Percentiles rank a stretch among this genome's conserved stretches.
Conservation (phyloP, 331 rosid genomes). For the Malus hybrid region DNA sequence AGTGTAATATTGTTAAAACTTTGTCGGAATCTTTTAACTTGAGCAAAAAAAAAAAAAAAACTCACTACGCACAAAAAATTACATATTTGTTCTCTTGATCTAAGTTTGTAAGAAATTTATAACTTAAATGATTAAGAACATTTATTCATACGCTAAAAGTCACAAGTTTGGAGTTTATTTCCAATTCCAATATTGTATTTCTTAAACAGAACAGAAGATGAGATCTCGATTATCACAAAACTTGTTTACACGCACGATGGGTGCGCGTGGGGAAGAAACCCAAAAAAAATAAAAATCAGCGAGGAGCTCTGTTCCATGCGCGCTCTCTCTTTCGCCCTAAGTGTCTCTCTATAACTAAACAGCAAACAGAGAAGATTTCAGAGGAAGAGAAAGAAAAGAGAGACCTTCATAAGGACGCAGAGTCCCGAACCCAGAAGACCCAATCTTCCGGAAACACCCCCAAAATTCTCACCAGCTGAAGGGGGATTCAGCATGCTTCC, state of each 20-base stretch:
- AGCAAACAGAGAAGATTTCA: conserved; percentile 22
- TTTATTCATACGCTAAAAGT: too few species aligned
- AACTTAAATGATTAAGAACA: too few species aligned
- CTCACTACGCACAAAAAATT: too few species aligned
- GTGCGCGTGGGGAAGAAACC: conserved; percentile 14
- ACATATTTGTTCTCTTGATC: too few species aligned
- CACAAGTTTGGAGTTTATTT: too few species aligned
- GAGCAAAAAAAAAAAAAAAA: too few species aligned
- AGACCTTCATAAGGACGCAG: neutral
- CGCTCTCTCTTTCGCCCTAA: conserved; percentile 38
- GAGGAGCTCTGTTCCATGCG: conserved; percentile 16
- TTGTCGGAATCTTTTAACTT: too few species aligned
- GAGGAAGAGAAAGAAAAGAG: conserved; percentile 14
- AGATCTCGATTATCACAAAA: neutral
- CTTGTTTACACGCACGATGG: neutral
- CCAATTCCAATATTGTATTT: too few species aligned
- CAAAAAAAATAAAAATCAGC: neutral
- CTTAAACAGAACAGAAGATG: too few species aligned
- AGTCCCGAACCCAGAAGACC: conserved; percentile 2
- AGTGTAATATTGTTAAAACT: too few species aligned
- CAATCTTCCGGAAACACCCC: conserved; percentile 15
- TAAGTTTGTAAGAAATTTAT: too few species aligned
- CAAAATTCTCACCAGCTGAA: neutral
- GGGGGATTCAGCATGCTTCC: neutral
- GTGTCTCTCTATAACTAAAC: conserved; percentile 10